A percentile compares a stretch with the other conserved stretches of the same genome.
These are phyloP conservation scores for Curvularia spicifera DNA, from an alignment of 2,329 filamentous ascomycete genomes.

Conservation along the genomic window DNA sequence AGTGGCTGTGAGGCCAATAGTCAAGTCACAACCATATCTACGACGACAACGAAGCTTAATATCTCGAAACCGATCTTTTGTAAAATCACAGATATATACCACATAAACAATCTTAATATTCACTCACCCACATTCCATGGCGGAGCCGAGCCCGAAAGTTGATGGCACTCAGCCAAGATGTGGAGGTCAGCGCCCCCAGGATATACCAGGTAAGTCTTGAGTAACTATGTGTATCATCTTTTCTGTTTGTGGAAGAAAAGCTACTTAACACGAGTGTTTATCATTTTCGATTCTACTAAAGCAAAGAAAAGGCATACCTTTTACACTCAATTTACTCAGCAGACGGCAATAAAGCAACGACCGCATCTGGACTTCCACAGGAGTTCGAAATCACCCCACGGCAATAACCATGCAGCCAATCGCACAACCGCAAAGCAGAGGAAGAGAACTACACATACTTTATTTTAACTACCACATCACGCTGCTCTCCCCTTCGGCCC, in stretches of 20 bases:
- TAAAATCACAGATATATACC: neutral
- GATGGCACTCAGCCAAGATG: constrained; percentile 24
- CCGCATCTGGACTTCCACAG: neutral
- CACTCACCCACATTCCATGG: constrained; percentile 12
- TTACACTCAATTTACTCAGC: neutral
- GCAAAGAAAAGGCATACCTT: neutral
- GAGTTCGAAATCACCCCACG: neutral
- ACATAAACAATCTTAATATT: no score
- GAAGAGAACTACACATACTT: no score
- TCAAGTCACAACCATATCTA: neutral
- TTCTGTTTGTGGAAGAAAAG: neutral
- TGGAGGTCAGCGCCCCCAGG: constrained; percentile 18
- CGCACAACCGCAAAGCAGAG: no score
- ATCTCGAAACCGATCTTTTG: neutral
- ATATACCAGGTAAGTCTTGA: neutral
- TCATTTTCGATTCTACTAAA: neutral
- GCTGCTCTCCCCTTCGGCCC: no score
- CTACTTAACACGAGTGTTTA: neutral
- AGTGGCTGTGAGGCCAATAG: neutral
- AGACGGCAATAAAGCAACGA: neutral
- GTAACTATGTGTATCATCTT: constrained; percentile 8
- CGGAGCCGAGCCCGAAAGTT: constrained; percentile 15
- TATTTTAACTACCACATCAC: no score
- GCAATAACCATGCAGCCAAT: no score
- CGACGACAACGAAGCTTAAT: no score